A percentile compares a stretch with the other conserved stretches of the same genome.
These are phyloP conservation scores for Leucosporidium scottii DNA, from an alignment of 768 basidiomycete genomes.

Conservation along the genomic window DNA sequence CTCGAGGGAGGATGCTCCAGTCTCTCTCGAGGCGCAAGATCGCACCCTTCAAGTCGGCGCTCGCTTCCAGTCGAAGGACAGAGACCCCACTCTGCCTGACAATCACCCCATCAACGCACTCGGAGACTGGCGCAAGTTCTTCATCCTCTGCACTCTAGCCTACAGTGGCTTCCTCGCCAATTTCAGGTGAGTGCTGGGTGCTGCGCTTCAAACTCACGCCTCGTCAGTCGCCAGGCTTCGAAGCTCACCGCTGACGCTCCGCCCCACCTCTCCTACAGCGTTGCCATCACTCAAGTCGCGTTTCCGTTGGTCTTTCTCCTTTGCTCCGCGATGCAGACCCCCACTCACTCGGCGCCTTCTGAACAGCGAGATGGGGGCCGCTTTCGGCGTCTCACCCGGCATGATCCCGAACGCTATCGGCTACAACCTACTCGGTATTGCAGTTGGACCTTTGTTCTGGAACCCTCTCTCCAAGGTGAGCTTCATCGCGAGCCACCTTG, in stretches of 20 bases:
- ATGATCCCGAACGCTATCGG: conserved; percentile 29
- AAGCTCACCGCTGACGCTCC: background rate
- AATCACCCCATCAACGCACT: conserved; percentile 35
- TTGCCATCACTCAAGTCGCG: conserved; percentile 3
- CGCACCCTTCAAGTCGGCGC: too few relatives aligned
- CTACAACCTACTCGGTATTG: conserved; percentile 35
- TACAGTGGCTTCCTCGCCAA: conserved; percentile 36
- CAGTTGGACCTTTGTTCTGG: conserved; percentile 35
- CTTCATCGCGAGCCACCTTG: too few relatives aligned
- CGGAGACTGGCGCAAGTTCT: conserved; percentile 18
- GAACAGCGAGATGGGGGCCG: conserved; percentile 9
- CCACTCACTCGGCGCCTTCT: too few relatives aligned
- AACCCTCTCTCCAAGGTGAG: conserved; percentile 22
- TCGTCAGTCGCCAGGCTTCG: background rate
- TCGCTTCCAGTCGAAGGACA: too few relatives aligned
- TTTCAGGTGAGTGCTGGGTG: conserved; percentile 20
- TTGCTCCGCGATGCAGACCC: too few relatives aligned
- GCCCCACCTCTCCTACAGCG: background rate
- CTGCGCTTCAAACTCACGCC: background rate
- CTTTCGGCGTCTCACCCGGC: conserved; percentile 23
- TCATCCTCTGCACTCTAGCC: conserved; percentile 28
- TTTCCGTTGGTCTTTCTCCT: background rate
- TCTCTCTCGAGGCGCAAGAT: too few relatives aligned
- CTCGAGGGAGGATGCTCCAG: too few relatives aligned
- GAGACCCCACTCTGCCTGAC: conserved; percentile 10